Conservation (phyloP, 345 rosid genomes). For the Litchi chinensis region DNA sequence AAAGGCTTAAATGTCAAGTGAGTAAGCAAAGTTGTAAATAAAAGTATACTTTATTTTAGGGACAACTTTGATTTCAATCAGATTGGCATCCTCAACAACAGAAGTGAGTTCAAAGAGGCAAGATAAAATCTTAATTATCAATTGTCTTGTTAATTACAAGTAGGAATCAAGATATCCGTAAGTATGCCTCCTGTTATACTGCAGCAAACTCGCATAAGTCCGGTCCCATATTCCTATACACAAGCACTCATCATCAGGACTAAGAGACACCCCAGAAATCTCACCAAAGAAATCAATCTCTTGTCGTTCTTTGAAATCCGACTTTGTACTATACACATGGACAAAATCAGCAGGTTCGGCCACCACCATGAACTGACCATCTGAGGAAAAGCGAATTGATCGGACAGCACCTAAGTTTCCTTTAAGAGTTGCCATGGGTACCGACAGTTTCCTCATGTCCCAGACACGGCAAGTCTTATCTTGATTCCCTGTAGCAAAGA, state of each 20-base stretch:
- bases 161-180: constrained; percentile 56
- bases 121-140: background rate
- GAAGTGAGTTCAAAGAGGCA: background rate
- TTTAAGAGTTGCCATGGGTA: constrained; percentile 45
- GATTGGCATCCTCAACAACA: background rate
- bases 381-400: constrained; percentile 54
- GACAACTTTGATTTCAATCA: background rate
- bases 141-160: constrained; percentile 19
- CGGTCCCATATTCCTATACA: constrained; percentile 68
- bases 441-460: constrained; percentile 56
- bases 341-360: constrained; percentile 75
- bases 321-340: constrained; percentile 52
- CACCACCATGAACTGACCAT: constrained; percentile 57
- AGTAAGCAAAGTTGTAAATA: background rate
- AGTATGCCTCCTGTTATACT: constrained; percentile 42
- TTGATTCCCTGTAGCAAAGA: constrained; percentile 67
- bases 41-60: background rate
- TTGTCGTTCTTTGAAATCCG: constrained; percentile 40
- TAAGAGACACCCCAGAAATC: constrained; percentile 63
- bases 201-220: constrained; percentile 61
- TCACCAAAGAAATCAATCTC: constrained; percentile 76
- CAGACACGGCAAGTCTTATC: constrained; percentile 70
- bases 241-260: constrained; percentile 61
- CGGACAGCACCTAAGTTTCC: constrained; percentile 66
- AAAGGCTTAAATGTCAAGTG: background rate